Conservation (phyloP, 1,139 yeast genomes). For the Pichia sp. region DNA sequence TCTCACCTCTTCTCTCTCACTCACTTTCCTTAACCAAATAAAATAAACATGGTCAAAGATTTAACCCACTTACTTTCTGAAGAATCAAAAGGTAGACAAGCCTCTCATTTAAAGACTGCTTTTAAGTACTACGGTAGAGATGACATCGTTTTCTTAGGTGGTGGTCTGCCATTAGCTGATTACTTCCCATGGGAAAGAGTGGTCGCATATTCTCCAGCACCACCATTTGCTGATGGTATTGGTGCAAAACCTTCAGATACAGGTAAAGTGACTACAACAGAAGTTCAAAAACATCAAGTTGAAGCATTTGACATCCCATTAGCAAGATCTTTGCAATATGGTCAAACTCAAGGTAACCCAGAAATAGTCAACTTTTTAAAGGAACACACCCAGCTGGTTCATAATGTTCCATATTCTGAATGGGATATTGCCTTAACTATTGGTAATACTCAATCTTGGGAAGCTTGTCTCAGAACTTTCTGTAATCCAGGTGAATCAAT, state of each 20-base stretch:
- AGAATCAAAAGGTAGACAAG: conserved; percentile 69
- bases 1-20: background rate
- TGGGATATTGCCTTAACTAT: conserved; percentile 60
- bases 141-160: conserved; percentile 81
- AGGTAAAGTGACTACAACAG: conserved; percentile 33
- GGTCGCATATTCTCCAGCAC: conserved; percentile 60
- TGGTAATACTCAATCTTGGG: conserved; percentile 91
- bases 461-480: conserved; percentile 73
- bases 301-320: conserved; percentile 59
- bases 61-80: conserved; percentile 65
- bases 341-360: conserved; percentile 71
- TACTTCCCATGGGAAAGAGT: conserved; percentile 87
- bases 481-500: conserved; percentile 71
- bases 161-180: conserved; percentile 87
- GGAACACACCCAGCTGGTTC: conserved; percentile 73
- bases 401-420: conserved; percentile 44
- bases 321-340: conserved; percentile 86
- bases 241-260: conserved; percentile 54
- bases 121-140: conserved; percentile 71
- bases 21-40: background rate
- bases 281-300: conserved; percentile 35
- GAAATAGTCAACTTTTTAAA: conserved; percentile 59
- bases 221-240: conserved; percentile 71
- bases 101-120: conserved; percentile 78
- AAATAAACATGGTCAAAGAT: conserved; percentile 38